Conservation (phyloP, 805 yeast species). For the Zygotorulaspora danielsina region DNA sequence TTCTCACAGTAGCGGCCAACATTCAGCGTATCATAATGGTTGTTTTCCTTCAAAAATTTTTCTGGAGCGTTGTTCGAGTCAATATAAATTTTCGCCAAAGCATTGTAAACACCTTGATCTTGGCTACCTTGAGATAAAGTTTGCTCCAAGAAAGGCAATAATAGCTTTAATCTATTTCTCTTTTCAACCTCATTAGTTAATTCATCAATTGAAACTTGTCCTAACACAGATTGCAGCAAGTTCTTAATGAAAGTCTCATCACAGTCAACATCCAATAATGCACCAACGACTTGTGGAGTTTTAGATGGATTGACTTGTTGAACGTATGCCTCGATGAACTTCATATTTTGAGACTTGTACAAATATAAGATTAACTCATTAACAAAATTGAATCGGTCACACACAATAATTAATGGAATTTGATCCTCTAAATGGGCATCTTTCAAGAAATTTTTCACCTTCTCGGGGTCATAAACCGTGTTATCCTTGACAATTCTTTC, state of each 20-base stretch:
- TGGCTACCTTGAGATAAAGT: constrained; percentile 77
- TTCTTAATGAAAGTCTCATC: constrained; percentile 83
- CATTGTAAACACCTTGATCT: constrained; percentile 89
- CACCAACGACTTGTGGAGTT: constrained; percentile 96
- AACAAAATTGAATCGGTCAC: constrained; percentile 86
- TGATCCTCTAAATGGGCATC: constrained; percentile 93
- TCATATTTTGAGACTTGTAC: constrained; percentile 93
- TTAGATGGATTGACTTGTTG: constrained; percentile 95
- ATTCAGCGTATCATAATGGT: constrained; percentile 82
- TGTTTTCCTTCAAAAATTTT: constrained; percentile 88
- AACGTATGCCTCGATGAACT: constrained; percentile 95
- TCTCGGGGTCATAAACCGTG: constrained; percentile 91
- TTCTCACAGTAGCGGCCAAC: constrained; percentile 98
- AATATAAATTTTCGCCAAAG: constrained; percentile 95
- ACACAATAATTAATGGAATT: constrained; percentile 91
- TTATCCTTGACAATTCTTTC: constrained; percentile 95
- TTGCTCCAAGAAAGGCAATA: constrained; percentile 89
- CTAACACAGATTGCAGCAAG: constrained; percentile 77
- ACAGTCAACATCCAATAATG: constrained; percentile 93
- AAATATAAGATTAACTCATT: constrained; percentile 91
- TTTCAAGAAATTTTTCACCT: constrained; percentile 93
- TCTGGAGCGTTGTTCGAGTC: constrained; percentile 98
- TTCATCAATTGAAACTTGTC: constrained; percentile 88
- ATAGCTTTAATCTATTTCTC: constrained; percentile 86
- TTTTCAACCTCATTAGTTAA: constrained; percentile 93